phyloP scores from a whole-genome alignment of 257 asterid species.

The Apocynum venetum region DNA sequence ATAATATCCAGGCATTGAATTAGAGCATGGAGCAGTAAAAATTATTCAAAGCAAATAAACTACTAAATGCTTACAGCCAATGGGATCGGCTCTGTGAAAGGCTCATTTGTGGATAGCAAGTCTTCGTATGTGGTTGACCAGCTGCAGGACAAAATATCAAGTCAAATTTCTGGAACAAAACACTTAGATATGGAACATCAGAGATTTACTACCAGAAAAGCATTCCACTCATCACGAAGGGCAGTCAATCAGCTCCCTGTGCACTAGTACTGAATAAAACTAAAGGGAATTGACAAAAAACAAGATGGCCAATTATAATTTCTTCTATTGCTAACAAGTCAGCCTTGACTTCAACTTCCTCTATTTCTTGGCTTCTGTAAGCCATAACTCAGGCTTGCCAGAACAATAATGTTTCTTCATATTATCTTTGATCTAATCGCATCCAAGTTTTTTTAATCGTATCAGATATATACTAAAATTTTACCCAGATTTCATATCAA shows the following conservation, averaged over 20 bases:
- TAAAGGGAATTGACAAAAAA: neutral
- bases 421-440: neutral
- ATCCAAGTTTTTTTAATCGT: neutral
- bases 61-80: slow-evolving; percentile 52
- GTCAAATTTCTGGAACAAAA: neutral
- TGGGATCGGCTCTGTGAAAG: slow-evolving; percentile 64
- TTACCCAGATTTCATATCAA: neutral
- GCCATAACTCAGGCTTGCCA: neutral
- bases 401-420: neutral
- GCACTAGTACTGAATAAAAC: no score
- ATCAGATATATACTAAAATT: neutral
- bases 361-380: neutral
- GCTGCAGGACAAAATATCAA: slow-evolving; percentile 41
- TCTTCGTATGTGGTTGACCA: slow-evolving; percentile 89
- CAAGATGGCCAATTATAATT: neutral
- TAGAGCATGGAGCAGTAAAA: neutral
- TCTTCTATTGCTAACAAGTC: no score
- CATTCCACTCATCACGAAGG: neutral
- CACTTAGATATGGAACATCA: neutral
- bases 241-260: neutral
- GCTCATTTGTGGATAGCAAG: slow-evolving; percentile 73
- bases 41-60: neutral
- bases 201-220: neutral
- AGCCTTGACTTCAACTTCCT: no score
- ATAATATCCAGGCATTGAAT: neutral